Conservation (phyloP, 306 rosid genomes). For the Mucuna pruriens region DNA sequence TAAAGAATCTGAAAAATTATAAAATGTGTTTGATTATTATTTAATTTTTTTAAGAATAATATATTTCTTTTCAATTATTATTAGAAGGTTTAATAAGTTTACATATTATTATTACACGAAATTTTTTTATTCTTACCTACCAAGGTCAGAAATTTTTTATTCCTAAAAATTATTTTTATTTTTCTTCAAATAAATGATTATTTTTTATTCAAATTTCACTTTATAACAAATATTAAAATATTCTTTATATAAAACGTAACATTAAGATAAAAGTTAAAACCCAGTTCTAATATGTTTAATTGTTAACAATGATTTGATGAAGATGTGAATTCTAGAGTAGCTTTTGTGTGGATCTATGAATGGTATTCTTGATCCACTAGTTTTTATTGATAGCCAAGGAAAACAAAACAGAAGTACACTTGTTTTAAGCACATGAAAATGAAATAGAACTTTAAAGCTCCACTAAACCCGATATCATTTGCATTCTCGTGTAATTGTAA, state of each 20-base stretch:
- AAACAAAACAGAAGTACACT: neutral
- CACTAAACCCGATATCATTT: slow-evolving; percentile 22
- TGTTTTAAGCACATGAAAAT: neutral
- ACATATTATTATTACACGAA: neutral
- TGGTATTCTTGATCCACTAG: neutral
- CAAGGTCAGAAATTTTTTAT: neutral
- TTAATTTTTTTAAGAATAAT: too few species aligned
- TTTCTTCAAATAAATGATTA: neutral
- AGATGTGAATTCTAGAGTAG: neutral
- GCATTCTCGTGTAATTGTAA: neutral
- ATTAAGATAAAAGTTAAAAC: neutral
- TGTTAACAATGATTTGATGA: neutral
- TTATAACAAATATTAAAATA: neutral
- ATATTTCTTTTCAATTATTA: neutral
- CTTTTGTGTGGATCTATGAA: neutral
- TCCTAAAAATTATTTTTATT: neutral
- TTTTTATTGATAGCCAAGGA: neutral
- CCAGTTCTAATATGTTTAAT: neutral
- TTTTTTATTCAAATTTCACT: neutral
- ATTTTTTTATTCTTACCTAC: neutral
- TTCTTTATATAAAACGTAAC: neutral
- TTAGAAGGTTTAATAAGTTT: neutral
- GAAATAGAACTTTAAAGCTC: neutral
- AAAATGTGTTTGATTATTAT: neutral
- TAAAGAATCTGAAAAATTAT: neutral